Evolutionary conservation across 2,329 filamentous ascomycete genomes (phyloP).

Genomic region (Penicillium sp.): DNA sequence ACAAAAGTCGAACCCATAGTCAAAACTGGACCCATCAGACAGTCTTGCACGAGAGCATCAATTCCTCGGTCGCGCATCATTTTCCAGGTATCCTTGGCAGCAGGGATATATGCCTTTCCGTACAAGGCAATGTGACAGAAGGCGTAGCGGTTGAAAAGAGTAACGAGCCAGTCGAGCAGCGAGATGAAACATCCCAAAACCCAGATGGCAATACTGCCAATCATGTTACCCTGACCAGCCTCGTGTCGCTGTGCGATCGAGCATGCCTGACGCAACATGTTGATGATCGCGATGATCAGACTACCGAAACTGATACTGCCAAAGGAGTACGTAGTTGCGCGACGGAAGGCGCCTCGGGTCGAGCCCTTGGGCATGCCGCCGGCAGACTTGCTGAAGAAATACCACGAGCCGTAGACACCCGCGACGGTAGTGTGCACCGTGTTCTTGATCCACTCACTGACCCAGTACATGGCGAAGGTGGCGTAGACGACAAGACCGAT

Average conservation of each 20-base stretch:
- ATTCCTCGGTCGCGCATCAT: constrained; percentile 93
- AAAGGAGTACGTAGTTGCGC: constrained; percentile 86
- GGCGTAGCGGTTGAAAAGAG: constrained; percentile 88
- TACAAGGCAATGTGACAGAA: constrained; percentile 93
- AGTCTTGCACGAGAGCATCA: constrained; percentile 86
- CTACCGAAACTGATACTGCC: constrained; percentile 87
- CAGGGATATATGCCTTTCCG: constrained; percentile 80
- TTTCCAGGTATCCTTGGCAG: constrained; percentile 84
- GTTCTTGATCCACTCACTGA: constrained; percentile 91
- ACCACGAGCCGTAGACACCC: constrained; percentile 91
- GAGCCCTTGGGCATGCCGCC: constrained; percentile 70
- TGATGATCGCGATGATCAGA: constrained; percentile 81
- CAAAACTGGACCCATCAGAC: constrained; percentile 70
- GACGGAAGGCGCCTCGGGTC: constrained; percentile 78
- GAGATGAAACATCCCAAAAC: constrained; percentile 73
- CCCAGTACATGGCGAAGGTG: constrained; percentile 92
- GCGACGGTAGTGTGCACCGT: constrained; percentile 85
- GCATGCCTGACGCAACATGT: constrained; percentile 77
- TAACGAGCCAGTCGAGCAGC: constrained; percentile 78
- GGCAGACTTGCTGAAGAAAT: constrained; percentile 67
- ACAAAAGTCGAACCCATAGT: constrained; percentile 81
- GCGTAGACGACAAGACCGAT: constrained; percentile 82
- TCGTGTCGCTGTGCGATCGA: constrained; percentile 71
- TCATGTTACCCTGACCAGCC: constrained; percentile 65
- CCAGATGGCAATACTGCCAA: constrained; percentile 69